A percentile compares a stretch with the other conserved stretches of the same genome.
Evolutionary conservation across 2,329 filamentous ascomycete genomes (phyloP).

Genomic region (Pestalotiopsis sp.): DNA sequence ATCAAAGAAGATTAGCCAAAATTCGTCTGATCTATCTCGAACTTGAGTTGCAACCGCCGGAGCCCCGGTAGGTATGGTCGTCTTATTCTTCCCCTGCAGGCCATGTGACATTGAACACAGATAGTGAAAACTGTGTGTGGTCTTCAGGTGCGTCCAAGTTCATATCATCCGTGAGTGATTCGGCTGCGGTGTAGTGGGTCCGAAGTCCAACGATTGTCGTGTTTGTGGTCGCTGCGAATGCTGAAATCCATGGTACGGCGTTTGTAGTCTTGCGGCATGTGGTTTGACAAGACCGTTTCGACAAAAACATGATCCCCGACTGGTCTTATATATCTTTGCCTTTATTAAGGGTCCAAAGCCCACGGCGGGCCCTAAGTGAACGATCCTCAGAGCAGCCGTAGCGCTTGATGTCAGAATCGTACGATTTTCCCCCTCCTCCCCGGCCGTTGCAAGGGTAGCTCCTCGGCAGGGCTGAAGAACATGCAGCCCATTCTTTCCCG

Average conservation of each 20-base stretch:
- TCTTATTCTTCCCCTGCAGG: neutral
- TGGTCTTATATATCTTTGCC: neutral
- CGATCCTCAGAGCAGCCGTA: constrained; percentile 2
- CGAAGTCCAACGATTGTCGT: neutral
- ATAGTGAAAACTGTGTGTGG: neutral
- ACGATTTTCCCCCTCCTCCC: constrained; percentile 1
- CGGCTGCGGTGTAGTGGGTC: neutral
- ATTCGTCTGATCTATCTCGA: neutral
- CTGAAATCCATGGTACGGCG: neutral
- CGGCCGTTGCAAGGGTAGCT: constrained; percentile 5
- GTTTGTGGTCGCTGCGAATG: neutral
- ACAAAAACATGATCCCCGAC: neutral
- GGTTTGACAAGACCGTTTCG: neutral
- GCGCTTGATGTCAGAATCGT: constrained; percentile 10
- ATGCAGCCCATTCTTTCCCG: neutral
- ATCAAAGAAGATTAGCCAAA: neutral
- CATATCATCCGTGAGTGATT: neutral
- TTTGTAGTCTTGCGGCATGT: neutral
- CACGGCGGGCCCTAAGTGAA: neutral
- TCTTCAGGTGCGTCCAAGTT: neutral
- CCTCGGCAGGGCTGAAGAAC: constrained; percentile 3
- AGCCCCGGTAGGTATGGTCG: no score
- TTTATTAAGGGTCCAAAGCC: neutral
- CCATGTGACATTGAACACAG: neutral
- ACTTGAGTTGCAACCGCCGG: neutral